Base-by-base conservation (phyloP, 306 rosid species). In the Rosa multiflora region DNA sequence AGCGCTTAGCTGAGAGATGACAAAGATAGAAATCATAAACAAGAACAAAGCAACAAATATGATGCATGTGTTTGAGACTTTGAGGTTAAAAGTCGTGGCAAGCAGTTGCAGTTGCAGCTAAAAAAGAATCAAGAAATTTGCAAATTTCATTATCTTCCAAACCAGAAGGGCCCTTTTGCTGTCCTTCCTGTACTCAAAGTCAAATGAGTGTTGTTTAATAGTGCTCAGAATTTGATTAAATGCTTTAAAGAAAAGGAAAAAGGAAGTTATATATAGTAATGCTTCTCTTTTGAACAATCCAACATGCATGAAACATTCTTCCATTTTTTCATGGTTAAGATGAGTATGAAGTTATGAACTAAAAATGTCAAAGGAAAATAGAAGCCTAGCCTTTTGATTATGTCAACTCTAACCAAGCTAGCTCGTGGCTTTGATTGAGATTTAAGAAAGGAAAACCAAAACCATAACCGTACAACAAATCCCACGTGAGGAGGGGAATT, bases 361-460 rank as follows among this genome's bases (percentile, higher is more conserved):
- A 67, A 39, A 14, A 62, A 62, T 46, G 79, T 61, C 61, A 32
- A 46, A 40, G 48, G 5, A 6, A 17, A 67, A 8, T 44, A 21
- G 29, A 59, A n/a, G n/a, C n/a, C n/a, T n/a, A 35, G 58, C 59
- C 79, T 43, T 67, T 18, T 76, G 13, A 76, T 47, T 5, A n/a
- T 18, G 61, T 32, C 62, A 62, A 62, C 63, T 63, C 62, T 6
- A 29, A n/a, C 15, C 20, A 44, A 39, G 6, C 70, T 18, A 17
- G 37, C 21, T 76, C 72, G 72, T 76, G 79, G 49, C 23, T 76
- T 76, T 63, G 79, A 47, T 47, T 63, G 37, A 12, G 39, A 62
- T 15, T 47, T 18, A 20, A 63, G 46, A 29, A 39, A 37, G 69
- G 46, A 55, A 32, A 35, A 47, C 18, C 12, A 40, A 20, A 40